phyloP scores from a whole-genome alignment of 2,329 filamentous ascomycete genomes.

The Alternaria incomplexa region DNA sequence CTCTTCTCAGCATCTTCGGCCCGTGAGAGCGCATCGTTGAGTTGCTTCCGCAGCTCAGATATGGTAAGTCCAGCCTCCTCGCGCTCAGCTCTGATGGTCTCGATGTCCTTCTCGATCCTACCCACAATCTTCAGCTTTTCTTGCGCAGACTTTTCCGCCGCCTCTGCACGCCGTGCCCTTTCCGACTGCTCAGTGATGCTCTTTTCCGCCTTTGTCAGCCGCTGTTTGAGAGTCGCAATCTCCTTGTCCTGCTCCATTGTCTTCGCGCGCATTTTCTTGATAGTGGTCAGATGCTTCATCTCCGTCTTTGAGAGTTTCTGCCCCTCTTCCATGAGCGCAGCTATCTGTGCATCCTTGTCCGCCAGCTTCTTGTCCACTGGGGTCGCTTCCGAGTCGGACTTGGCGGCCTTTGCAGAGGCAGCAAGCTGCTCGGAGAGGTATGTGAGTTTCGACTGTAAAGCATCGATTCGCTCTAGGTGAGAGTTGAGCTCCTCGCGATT shows the following conservation, averaged over 20 bases:
- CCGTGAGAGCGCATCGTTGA: slow-evolving; percentile 70
- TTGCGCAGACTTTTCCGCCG: slow-evolving; percentile 61
- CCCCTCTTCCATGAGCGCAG: slow-evolving; percentile 88
- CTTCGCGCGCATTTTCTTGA: slow-evolving; percentile 75
- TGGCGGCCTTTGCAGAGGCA: slow-evolving; percentile 74
- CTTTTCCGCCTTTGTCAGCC: slow-evolving; percentile 70
- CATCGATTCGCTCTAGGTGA: slow-evolving; percentile 89
- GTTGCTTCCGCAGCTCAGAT: slow-evolving; percentile 70
- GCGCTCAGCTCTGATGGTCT: slow-evolving; percentile 66
- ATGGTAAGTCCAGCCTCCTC: slow-evolving; percentile 70
- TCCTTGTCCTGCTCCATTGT: slow-evolving; percentile 59
- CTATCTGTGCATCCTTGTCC: slow-evolving; percentile 90
- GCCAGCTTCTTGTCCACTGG: slow-evolving; percentile 75
- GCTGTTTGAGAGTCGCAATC: slow-evolving; percentile 60
- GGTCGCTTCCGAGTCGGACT: slow-evolving; percentile 43
- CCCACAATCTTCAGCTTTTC: slow-evolving; percentile 61
- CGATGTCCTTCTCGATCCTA: slow-evolving; percentile 64
- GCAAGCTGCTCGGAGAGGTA: slow-evolving; percentile 83
- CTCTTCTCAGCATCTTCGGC: slow-evolving; percentile 71
- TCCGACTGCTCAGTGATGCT: slow-evolving; percentile 66
- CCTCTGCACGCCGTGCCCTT: slow-evolving; percentile 66
- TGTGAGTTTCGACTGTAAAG: slow-evolving; percentile 86
- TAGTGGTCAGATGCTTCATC: slow-evolving; percentile 79
- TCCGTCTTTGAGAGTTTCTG: slow-evolving; percentile 86
- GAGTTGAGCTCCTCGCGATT: slow-evolving; percentile 82